Conservation (phyloP, 2,329 filamentous ascomycete species). For the Neonectria magnoliae region DNA sequence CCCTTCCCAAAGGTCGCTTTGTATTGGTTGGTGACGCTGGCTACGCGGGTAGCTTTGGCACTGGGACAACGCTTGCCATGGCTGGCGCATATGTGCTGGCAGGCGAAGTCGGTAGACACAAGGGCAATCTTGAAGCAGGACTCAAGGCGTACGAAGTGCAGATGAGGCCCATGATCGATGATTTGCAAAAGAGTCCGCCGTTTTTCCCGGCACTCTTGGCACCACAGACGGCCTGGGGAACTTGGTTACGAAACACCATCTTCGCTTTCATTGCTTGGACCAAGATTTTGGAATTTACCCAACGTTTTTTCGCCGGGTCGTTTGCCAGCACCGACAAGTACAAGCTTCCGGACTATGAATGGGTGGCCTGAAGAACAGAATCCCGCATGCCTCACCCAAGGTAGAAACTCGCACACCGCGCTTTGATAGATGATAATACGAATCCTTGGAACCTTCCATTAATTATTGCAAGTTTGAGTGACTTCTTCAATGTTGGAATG, state of each 20-base stretch:
- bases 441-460: no score
- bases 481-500: no score
- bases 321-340: constrained; percentile 42
- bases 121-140: constrained; percentile 43
- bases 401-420: no score
- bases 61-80: constrained; percentile 58
- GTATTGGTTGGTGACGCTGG: constrained; percentile 62
- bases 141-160: constrained; percentile 53
- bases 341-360: constrained; percentile 51
- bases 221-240: constrained; percentile 57
- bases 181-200: constrained; percentile 46
- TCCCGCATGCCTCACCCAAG: no score
- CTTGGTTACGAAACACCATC: constrained; percentile 55
- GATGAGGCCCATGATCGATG: constrained; percentile 53
- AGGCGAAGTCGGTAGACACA: constrained; percentile 51
- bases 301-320: constrained; percentile 39
- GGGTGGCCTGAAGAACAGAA: constrained; percentile 3
- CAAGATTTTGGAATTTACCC: constrained; percentile 43
- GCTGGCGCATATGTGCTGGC: constrained; percentile 62
- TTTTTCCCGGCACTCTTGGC: constrained; percentile 49
- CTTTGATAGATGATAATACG: no score
- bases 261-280: constrained; percentile 53
- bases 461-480: no score
- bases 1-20: constrained; percentile 53
- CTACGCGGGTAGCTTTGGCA: constrained; percentile 57